A percentile compares a stretch with the other conserved stretches of the same genome.
Conservation (phyloP, 2,329 filamentous ascomycete species). For the Sporothrix brasiliensis region DNA sequence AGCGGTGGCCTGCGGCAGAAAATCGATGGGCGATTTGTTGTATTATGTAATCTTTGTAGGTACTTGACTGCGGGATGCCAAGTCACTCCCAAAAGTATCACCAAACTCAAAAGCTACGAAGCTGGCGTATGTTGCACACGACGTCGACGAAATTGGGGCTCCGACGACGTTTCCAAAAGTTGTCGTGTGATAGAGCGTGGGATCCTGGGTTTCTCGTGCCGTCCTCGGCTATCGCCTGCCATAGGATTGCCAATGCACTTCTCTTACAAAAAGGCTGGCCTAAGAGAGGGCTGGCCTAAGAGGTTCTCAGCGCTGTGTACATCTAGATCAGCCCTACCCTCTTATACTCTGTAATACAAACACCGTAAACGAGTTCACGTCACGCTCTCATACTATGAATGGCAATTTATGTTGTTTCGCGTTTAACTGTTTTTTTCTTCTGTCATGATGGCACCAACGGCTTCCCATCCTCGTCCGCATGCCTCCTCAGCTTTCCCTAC, state of each 20-base stretch:
- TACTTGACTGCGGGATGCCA: neutral
- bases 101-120: neutral
- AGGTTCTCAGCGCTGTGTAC: conserved; percentile 40
- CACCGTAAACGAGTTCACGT: neutral
- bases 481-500: conserved; percentile 36
- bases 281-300: conserved; percentile 41
- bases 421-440: conserved; percentile 11
- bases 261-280: neutral
- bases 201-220: neutral
- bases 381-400: neutral
- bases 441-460: neutral
- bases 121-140: neutral
- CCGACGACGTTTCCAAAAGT: too few relatives aligned
- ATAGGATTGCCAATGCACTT: neutral
- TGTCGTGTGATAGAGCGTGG: too few relatives aligned
- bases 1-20: conserved; percentile 19
- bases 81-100: neutral
- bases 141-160: neutral
- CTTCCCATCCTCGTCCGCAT: neutral
- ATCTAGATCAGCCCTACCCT: neutral
- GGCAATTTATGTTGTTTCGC: neutral
- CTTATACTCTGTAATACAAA: neutral
- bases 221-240: neutral
- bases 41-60: conserved; percentile 14
- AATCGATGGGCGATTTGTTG: neutral